Conservation (phyloP, 2,329 filamentous ascomycete genomes). For the Colletotrichum shisoi region DNA sequence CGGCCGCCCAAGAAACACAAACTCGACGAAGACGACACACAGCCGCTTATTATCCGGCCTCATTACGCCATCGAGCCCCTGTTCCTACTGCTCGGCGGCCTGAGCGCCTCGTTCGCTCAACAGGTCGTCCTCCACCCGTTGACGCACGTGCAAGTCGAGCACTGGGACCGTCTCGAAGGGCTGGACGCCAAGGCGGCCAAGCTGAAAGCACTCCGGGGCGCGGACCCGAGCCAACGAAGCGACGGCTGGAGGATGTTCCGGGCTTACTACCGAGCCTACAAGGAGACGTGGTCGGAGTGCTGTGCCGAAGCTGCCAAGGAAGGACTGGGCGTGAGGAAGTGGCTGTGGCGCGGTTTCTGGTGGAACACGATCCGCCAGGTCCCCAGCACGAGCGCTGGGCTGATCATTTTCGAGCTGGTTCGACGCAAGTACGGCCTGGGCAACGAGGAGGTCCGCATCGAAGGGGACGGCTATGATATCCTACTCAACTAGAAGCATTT, state of each 20-base stretch:
- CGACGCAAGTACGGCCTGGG: conserved; percentile 74
- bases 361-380: conserved; percentile 76
- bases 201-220: conserved; percentile 49
- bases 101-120: conserved; percentile 72
- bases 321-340: conserved; percentile 64
- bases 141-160: conserved; percentile 73
- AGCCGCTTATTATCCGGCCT: conserved; percentile 67
- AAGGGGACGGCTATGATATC: conserved; percentile 75
- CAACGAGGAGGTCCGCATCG: conserved; percentile 69
- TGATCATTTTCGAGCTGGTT: conserved; percentile 82
- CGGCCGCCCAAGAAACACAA: conserved; percentile 47
- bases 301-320: conserved; percentile 63
- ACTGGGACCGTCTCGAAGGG: conserved; percentile 76
- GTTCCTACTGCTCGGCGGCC: conserved; percentile 74
- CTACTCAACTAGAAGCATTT: conserved; percentile 57
- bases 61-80: conserved; percentile 78
- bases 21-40: conserved; percentile 45
- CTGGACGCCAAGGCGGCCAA: conserved; percentile 68
- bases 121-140: conserved; percentile 76
- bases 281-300: conserved; percentile 71
- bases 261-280: conserved; percentile 75
- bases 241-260: conserved; percentile 63
- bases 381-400: conserved; percentile 76
- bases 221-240: conserved; percentile 47
- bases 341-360: conserved; percentile 77